Conservation (phyloP, 225 moss, liverwort and hornwort species). For the Climacium dendroides region DNA sequence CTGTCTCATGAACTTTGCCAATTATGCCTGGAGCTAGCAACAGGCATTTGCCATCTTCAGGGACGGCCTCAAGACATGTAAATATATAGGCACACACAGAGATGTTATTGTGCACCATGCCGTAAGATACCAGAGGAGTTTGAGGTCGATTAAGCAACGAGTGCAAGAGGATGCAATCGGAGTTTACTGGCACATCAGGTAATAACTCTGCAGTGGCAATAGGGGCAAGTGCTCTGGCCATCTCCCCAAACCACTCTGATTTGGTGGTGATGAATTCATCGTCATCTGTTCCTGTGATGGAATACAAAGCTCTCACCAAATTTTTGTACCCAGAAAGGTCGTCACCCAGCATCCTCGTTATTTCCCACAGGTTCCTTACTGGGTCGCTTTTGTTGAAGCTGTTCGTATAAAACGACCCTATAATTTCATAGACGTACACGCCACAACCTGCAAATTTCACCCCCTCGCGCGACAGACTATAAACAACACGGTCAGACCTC, state of each 20-base stretch:
- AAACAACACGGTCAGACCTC: not conserved
- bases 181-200: not conserved
- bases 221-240: not conserved
- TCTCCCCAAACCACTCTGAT: not conserved
- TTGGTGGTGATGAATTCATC: not conserved
- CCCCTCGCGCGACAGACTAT: not conserved
- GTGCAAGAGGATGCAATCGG: not conserved
- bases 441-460: not conserved
- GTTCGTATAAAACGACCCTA: not conserved
- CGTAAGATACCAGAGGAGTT: not conserved
- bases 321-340: not conserved
- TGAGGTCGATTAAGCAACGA: not conserved
- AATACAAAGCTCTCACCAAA: not conserved
- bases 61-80: not conserved
- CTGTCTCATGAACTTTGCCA: not conserved
- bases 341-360: not conserved
- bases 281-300: not conserved
- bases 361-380: not conserved
- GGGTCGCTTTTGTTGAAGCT: fast-evolving
- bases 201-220: not conserved
- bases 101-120: not conserved
- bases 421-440: not conserved
- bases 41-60: not conserved
- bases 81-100: not conserved
- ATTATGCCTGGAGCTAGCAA: not conserved